Conservation (phyloP, 2,329 filamentous ascomycete genomes). For the Ceratocystis albifundus region DNA sequence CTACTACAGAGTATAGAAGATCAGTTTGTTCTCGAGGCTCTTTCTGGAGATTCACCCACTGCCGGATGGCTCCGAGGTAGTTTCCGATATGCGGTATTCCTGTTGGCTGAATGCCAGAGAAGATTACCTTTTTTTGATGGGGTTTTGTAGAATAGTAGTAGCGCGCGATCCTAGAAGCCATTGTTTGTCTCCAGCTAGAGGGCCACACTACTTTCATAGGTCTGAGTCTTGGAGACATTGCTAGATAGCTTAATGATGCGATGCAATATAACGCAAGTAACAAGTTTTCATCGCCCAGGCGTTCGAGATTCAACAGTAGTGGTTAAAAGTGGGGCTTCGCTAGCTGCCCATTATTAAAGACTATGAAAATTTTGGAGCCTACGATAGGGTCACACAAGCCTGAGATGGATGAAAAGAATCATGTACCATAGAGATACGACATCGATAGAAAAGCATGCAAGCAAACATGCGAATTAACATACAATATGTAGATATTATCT, state of each 20-base stretch:
- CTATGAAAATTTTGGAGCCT: constrained; percentile 1
- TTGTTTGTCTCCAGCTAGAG: neutral
- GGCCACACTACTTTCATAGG: neutral
- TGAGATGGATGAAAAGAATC: neutral
- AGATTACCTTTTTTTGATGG: constrained; percentile 45
- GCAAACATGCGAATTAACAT: neutral
- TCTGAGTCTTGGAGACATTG: neutral
- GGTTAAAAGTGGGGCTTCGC: constrained; percentile 10
- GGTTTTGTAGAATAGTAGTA: constrained; percentile 18
- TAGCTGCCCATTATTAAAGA: neutral
- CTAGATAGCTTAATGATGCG: too few species aligned
- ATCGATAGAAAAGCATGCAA: neutral
- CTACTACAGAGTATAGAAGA: constrained; percentile 77
- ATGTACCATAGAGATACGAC: neutral
- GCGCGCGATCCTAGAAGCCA: neutral
- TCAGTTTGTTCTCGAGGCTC: constrained; percentile 44
- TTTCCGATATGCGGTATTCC: constrained; percentile 91
- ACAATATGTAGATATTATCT: neutral
- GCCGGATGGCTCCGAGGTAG: constrained; percentile 76
- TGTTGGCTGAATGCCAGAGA: constrained; percentile 95
- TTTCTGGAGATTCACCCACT: constrained; percentile 76
- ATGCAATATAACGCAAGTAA: neutral
- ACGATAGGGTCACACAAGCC: neutral
- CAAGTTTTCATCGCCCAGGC: neutral
- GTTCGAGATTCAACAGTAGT: neutral